Conservation (phyloP, 2,329 filamentous ascomycete species). For the Clonostachys rhizophaga region DNA sequence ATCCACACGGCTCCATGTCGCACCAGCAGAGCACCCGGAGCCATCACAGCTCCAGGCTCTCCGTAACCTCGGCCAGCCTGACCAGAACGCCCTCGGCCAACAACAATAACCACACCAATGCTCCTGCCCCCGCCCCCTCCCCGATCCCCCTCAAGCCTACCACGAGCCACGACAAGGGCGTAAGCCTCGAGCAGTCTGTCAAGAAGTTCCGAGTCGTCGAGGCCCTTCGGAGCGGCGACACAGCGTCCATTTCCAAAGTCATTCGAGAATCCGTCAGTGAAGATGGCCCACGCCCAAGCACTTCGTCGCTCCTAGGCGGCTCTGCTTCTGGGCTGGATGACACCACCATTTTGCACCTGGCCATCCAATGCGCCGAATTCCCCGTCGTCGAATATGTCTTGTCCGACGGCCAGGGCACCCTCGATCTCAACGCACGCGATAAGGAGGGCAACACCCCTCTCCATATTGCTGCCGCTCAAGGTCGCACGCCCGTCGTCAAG, state of each 20-base stretch:
- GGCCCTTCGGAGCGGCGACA: conserved; percentile 85
- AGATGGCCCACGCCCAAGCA: conserved; percentile 47
- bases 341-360: conserved; percentile 86
- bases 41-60: conserved; percentile 41
- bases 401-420: conserved; percentile 59
- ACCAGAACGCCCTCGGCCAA: conserved; percentile 31
- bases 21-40: conserved; percentile 23
- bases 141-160: conserved; percentile 19
- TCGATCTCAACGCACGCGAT: conserved; percentile 88
- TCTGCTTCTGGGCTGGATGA: conserved; percentile 58
- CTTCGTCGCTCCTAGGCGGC: conserved; percentile 43
- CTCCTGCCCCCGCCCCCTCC: too few species aligned
- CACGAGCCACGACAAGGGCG: conserved; percentile 33
- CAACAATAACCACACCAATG: conserved; percentile 2
- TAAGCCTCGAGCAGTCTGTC: conserved; percentile 84
- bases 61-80: conserved; percentile 30
- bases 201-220: conserved; percentile 93
- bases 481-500: conserved; percentile 74
- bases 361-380: conserved; percentile 90
- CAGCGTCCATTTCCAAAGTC: conserved; percentile 80
- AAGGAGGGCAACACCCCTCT: conserved; percentile 92
- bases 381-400: conserved; percentile 94
- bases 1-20: conserved; percentile 21
- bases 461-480: conserved; percentile 80
- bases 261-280: conserved; percentile 61